Percentiles rank a stretch among this genome's conserved stretches.
Conservation (phyloP, 106 monocot genomes). For the Chionographis japonica region DNA sequence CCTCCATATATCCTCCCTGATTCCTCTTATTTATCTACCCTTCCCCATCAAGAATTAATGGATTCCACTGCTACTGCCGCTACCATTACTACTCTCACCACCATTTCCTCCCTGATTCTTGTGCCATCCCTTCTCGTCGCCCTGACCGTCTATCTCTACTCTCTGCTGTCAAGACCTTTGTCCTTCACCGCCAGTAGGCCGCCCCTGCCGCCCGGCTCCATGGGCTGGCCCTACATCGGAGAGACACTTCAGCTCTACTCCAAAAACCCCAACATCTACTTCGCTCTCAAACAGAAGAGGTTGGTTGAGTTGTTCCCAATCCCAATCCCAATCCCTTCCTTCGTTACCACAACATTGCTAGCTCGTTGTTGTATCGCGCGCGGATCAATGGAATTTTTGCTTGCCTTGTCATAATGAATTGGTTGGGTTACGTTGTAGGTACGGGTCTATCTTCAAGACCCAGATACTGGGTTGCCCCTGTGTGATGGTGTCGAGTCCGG, state of each 20-base stretch:
- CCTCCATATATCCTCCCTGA: not conserved
- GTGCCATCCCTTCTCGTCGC: not conserved
- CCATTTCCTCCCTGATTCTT: not conserved
- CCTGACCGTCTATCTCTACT: not conserved
- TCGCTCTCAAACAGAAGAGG: conserved; percentile 38
- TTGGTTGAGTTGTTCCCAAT: not conserved
- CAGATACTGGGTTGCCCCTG: conserved; percentile 84
- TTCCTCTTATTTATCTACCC: not conserved
- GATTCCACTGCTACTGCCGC: too few relatives aligned
- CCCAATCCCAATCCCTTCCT: too few relatives aligned
- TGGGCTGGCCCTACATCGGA: conserved; percentile 51
- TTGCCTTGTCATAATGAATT: too few relatives aligned
- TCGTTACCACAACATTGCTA: too few relatives aligned
- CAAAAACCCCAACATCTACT: conserved; percentile 36
- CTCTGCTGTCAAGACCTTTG: not conserved
- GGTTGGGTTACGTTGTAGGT: conserved; percentile 8
- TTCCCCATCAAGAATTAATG: too few relatives aligned
- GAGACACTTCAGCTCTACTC: conserved; percentile 55
- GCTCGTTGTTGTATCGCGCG: too few relatives aligned
- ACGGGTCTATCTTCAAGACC: conserved; percentile 84
- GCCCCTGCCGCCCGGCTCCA: conserved; percentile 41
- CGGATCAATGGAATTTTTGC: too few relatives aligned
- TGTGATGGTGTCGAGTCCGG: conserved; percentile 68
- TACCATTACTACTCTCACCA: too few relatives aligned
- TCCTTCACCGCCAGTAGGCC: not conserved